These are phyloP conservation scores for Cardamine chenopodiifolia DNA, from an alignment of 345 rosid genomes.

Conservation along the genomic window DNA sequence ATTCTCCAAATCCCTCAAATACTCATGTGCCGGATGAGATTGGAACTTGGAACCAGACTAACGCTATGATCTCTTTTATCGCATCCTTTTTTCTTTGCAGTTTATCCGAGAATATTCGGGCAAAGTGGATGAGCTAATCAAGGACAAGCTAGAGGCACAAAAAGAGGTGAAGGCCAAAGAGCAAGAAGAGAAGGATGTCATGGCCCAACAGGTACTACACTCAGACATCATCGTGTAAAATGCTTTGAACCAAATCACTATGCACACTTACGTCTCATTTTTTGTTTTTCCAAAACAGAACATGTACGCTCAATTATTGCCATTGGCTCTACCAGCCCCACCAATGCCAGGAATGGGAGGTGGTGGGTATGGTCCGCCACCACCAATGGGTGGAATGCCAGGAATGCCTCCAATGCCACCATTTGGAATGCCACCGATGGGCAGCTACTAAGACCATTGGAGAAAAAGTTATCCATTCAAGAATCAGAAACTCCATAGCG, in stretches of 20 bases:
- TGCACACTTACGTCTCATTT: neutral
- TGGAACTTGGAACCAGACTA: neutral
- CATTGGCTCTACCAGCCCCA: constrained; percentile 92
- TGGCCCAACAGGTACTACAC: constrained; percentile 75
- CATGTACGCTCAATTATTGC: constrained; percentile 90
- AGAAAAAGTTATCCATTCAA: neutral
- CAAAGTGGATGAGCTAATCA: constrained; percentile 79
- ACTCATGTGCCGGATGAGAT: neutral
- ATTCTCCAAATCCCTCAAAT: neutral
- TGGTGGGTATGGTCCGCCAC: constrained; percentile 49
- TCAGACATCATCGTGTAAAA: neutral
- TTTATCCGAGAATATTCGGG: constrained; percentile 81
- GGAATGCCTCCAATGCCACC: constrained; percentile 67
- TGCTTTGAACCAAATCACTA: neutral
- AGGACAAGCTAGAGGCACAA: constrained; percentile 75
- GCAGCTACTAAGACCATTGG: constrained; percentile 49
- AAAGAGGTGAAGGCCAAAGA: constrained; percentile 75
- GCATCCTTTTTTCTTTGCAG: constrained; percentile 35
- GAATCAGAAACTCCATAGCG: neutral
- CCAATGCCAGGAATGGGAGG: constrained; percentile 91
- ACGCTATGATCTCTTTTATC: neutral
- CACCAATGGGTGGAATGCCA: constrained; percentile 68
- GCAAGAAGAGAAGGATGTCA: constrained; percentile 80
- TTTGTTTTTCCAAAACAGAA: constrained; percentile 49
- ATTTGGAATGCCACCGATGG: constrained; percentile 71